Evolutionary conservation across 2,329 filamentous ascomycete species (phyloP), one percentile per base, ranked within the genome.

Genomic region (Fusarium nurragi): DNA sequence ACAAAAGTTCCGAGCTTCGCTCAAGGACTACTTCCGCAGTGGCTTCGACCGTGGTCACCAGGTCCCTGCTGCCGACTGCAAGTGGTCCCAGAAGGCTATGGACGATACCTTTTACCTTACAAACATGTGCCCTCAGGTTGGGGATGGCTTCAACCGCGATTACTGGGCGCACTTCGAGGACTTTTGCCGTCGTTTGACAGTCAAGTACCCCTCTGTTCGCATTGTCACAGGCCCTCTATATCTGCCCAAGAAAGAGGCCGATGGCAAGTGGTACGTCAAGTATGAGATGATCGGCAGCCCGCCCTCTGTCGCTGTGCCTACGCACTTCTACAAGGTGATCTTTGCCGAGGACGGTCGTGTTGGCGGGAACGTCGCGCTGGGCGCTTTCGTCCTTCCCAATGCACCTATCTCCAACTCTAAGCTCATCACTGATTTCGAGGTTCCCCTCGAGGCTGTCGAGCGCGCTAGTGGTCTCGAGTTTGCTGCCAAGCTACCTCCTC

Each of bases 161-260:
- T 99, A 99, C 86, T 99, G 95, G 95, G 91, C 95, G 34, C 95
- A 99, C 77, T 94, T 99, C 69, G 95, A 99, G 80, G 94, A 97
- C 75, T 99, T 98, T 75, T 97, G 94, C 80, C 87, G 95, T 11
- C 84, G 93, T 18, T 83, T 99, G 67, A 94, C 94, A 1, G 80
- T 83, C 43, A 85, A 82, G 51, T 99, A 97, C 75, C 94, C 94
- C 1, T 91, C 87, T 38, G 94, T 99, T 23, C 86, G 95, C 63
- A 90, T 98, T 69, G 92, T 97, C 54, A 99, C 95, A 1, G 95
- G 95, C 0, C 95, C 95, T 4, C 80, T 99, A 39, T 99, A 99
- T 79, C 86, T 99, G 21, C 95, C 95, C 11, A 91, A 91, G 77
- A 87, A 89, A 60, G 93, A 97, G 68, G 84, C 88, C 6, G 79